Conservation (phyloP, 352 stramenopile species). For the Pythium utonaiense region DNA sequence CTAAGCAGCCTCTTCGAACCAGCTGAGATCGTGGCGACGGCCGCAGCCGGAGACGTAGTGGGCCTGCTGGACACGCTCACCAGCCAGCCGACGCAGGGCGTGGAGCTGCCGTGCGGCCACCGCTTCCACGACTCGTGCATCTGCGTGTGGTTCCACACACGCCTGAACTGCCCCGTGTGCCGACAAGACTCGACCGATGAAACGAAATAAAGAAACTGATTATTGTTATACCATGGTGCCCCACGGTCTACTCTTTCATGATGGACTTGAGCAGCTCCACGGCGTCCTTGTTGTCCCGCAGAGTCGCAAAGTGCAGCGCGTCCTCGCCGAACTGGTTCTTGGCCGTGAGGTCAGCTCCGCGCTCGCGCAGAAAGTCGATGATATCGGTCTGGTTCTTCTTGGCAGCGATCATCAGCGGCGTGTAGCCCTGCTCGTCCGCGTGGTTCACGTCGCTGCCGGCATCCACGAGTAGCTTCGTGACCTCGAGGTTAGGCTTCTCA, state of each 20-base stretch:
- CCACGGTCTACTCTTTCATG: neutral
- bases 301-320: constrained; percentile 56
- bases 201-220: neutral
- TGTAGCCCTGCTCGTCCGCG: constrained; percentile 54
- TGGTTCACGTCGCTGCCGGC: constrained; percentile 63
- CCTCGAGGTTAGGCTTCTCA: constrained; percentile 44
- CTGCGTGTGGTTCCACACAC: constrained; percentile 60
- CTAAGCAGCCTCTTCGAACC: constrained; percentile 28
- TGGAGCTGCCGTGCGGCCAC: constrained; percentile 57
- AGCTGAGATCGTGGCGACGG: neutral
- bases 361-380: constrained; percentile 46
- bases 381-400: constrained; percentile 72
- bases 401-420: constrained; percentile 63
- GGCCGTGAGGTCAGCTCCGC: constrained; percentile 44
- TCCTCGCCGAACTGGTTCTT: constrained; percentile 69
- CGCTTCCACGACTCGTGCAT: constrained; percentile 77
- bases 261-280: constrained; percentile 37
- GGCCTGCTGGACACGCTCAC: neutral
- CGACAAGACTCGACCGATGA: constrained; percentile 4
- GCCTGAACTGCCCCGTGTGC: constrained; percentile 64
- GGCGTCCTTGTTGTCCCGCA: constrained; percentile 51
- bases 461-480: constrained; percentile 51
- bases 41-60: neutral
- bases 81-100: constrained; percentile 12
- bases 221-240: neutral